Base-by-base conservation (phyloP, 192 early-diverging fungal species). In the Backusella psychrophila region DNA sequence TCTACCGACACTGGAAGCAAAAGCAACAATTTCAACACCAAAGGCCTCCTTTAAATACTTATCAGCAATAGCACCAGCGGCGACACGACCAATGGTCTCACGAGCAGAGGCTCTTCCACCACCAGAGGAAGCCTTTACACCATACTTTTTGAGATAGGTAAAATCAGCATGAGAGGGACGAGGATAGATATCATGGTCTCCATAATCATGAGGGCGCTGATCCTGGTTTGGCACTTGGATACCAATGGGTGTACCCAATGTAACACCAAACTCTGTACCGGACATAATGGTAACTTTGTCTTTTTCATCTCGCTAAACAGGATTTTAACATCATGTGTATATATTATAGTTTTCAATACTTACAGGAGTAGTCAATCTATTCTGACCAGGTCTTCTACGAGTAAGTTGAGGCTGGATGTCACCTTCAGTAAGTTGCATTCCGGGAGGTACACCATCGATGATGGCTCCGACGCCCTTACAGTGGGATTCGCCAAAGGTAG, bases 381-480 rank as follows among this genome's bases (percentile, higher is more conserved):
- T 96, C 82, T 99, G 97, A 21, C 97, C 97, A 3, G 97, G 97
- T 41, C 97, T 84, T 78, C 97, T 87, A 21, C 97, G 85, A n/a
- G 89, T 94, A 31, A 99, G 86, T 81, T 98, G 96, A 67, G 91
- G 90, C 82, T 98, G 97, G 77, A 99, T 93, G 80, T 98, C 97
- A 68, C 79, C 86, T 82, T 97, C 97, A 46, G 89, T 93, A 69
- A 99, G 81, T 34, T 90, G 87, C 73, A 99, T 83, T n/a, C 97
- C 97, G 1, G 97, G 97, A 23, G 97, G 97, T 73, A 91, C 92
- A 63, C 96, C 96, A 78, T 99, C 97, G 72, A 99, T 87, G 74
- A 99, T 96, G 71, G 96, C 96, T 59, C 97, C 97, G 4, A 99
- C 97, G 15, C 91, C 95, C 78, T 97, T 98, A 87, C 97, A 98